These are phyloP conservation scores for Dactylis glomerata DNA, from an alignment of 176 grass and related monocot species.

Conservation along the genomic window DNA sequence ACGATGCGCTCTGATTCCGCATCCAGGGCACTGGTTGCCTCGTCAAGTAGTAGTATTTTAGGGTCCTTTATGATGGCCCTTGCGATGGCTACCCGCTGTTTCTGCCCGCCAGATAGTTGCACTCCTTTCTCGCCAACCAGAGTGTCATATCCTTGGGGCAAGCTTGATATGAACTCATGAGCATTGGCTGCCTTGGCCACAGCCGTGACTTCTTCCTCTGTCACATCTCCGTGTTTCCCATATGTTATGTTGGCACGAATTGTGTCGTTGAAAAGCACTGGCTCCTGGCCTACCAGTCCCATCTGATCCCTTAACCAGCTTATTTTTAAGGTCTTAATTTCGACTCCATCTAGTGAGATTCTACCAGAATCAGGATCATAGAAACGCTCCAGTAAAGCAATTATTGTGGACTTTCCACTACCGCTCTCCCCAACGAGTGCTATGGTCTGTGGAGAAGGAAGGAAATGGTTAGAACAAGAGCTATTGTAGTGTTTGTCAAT, in stretches of 20 bases:
- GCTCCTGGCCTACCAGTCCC: slow-evolving; percentile 60
- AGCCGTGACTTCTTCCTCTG: slow-evolving; percentile 36
- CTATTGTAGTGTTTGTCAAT: background rate
- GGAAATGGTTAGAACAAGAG: background rate
- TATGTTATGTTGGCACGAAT: slow-evolving; percentile 49
- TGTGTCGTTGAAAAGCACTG: slow-evolving; percentile 57
- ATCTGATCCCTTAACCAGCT: slow-evolving; percentile 57
- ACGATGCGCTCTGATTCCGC: slow-evolving; percentile 48
- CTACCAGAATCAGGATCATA: slow-evolving; percentile 59
- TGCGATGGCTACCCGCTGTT: slow-evolving; percentile 53
- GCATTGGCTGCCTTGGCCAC: slow-evolving; percentile 53
- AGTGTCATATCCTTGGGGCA: slow-evolving; percentile 51
- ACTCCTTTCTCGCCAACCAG: slow-evolving; percentile 47
- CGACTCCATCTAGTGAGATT: slow-evolving; percentile 55
- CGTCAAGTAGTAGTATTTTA: slow-evolving; percentile 52
- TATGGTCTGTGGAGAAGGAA: slow-evolving; percentile 42
- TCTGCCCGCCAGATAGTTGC: slow-evolving; percentile 64
- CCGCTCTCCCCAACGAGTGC: slow-evolving; percentile 77
- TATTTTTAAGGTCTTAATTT: slow-evolving; percentile 36
- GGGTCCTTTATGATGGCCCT: slow-evolving; percentile 64
- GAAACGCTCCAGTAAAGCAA: slow-evolving; percentile 66
- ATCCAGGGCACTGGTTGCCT: slow-evolving; percentile 55
- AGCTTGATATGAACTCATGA: slow-evolving; percentile 49
- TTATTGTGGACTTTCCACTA: slow-evolving; percentile 67
- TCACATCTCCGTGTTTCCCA: slow-evolving; percentile 33